Percentiles rank a stretch among this genome's conserved stretches.
phyloP scores from a whole-genome alignment of 306 rosid genomes.

The Gastrolobium bilobum region DNA sequence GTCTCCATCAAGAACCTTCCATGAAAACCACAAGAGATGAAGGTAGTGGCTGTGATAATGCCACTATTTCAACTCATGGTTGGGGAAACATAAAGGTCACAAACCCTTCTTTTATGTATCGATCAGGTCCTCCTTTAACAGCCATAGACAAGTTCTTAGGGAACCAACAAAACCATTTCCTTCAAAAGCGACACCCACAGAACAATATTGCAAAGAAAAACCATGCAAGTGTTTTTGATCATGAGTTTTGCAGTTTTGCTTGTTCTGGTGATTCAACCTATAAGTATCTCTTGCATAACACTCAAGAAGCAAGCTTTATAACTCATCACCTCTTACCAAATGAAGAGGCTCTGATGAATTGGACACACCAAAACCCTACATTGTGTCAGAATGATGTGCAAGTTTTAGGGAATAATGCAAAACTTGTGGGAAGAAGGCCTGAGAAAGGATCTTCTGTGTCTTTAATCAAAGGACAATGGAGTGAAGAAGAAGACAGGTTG shows the following conservation, averaged over 20 bases:
- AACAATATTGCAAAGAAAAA: conserved; percentile 32
- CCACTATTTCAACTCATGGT: conserved; percentile 25
- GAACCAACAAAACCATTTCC: conserved; percentile 49
- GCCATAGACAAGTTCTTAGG: conserved; percentile 80
- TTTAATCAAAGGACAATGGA: conserved; percentile 92
- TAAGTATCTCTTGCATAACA: conserved; percentile 41
- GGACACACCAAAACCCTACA: conserved; percentile 46
- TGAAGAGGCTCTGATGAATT: conserved; percentile 50
- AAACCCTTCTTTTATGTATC: conserved; percentile 12
- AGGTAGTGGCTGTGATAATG: conserved; percentile 12
- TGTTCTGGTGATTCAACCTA: conserved; percentile 47
- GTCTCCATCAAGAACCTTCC: conserved; percentile 33
- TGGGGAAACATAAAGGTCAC: conserved; percentile 26
- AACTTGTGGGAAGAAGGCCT: conserved; percentile 54
- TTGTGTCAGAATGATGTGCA: conserved; percentile 37
- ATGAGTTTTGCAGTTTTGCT: conserved; percentile 15
- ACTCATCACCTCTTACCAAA: conserved; percentile 40
- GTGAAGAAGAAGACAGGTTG: conserved; percentile 89
- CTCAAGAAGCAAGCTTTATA: conserved; percentile 38
- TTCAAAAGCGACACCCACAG: conserved; percentile 38
- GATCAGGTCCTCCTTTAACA: conserved; percentile 63
- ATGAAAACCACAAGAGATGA: conserved; percentile 55
- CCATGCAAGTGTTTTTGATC: conserved; percentile 21
- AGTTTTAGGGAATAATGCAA: conserved; percentile 34
- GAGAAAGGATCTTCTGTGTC: conserved; percentile 51